Evolutionary conservation across 768 basidiomycete genomes (phyloP).

Genomic region (Tricholoma saponaceum): DNA sequence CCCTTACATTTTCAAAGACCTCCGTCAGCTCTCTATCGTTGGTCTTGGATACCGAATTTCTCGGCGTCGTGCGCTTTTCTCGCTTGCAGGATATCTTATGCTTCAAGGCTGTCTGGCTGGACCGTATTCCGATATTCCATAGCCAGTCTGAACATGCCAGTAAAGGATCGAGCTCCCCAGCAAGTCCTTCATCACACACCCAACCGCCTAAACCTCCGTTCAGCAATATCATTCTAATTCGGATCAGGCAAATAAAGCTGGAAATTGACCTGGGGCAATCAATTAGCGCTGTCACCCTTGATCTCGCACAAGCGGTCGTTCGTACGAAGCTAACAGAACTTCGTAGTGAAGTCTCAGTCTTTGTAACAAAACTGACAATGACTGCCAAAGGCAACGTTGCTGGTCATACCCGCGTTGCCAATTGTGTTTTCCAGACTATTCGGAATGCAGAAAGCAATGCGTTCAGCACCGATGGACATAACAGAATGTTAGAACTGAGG

Average conservation of each 20-base stretch:
- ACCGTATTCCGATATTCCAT: conserved; percentile 76
- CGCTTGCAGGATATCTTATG: conserved; percentile 89
- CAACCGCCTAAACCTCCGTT: conserved; percentile 37
- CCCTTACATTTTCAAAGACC: conserved; percentile 59
- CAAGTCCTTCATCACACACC: conserved; percentile 13
- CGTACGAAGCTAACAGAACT: conserved; percentile 62
- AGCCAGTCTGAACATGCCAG: conserved; percentile 26
- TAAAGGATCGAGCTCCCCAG: conserved; percentile 17
- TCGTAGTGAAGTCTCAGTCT: conserved; percentile 59
- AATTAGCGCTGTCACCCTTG: conserved; percentile 67
- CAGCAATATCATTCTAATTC: conserved; percentile 60
- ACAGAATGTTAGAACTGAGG: conserved; percentile 65
- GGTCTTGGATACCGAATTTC: conserved; percentile 81
- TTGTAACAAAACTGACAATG: conserved; percentile 60
- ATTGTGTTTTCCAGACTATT: conserved; percentile 73
- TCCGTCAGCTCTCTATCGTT: conserved; percentile 60
- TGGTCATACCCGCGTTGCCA: conserved; percentile 61
- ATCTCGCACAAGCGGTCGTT: conserved; percentile 59
- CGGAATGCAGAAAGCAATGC: conserved; percentile 46
- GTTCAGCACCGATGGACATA: conserved; percentile 28
- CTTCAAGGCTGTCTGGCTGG: conserved; percentile 94
- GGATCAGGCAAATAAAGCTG: conserved; percentile 68
- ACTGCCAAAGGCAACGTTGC: conserved; percentile 71
- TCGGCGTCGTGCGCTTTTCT: conserved; percentile 76
- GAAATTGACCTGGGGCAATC: conserved; percentile 84